Evolutionary conservation across 139 green algal genomes (phyloP).

Genomic region (Zygnema circumcarinatum): DNA sequence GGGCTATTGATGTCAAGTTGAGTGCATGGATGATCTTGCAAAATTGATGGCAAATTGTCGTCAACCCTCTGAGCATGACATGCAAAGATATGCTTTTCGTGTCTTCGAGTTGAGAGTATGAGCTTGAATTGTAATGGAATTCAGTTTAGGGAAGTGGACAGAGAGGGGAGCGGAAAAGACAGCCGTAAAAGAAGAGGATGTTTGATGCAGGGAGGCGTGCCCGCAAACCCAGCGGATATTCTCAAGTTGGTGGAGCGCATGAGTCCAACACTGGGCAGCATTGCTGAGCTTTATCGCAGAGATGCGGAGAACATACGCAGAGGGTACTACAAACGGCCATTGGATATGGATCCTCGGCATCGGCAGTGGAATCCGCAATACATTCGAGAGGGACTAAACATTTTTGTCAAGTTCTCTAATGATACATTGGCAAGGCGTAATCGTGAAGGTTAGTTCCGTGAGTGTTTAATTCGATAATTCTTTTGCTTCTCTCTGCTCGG

Average conservation of each 20-base stretch:
- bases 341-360: constrained; percentile 80
- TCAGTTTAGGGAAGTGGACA: too few relatives aligned
- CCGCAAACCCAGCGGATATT: neutral
- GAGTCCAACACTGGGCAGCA: neutral
- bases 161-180: too few relatives aligned
- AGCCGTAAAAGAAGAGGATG: too few relatives aligned
- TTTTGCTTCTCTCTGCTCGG: too few relatives aligned
- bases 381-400: constrained; percentile 55
- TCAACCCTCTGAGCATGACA: too few relatives aligned
- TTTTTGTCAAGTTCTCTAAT: constrained; percentile 69
- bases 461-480: constrained; percentile 54
- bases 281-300: constrained; percentile 20
- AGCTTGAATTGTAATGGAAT: too few relatives aligned
- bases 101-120: too few relatives aligned
- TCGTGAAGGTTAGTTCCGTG: constrained; percentile 18
- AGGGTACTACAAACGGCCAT: constrained; percentile 75
- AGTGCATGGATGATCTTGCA: too few relatives aligned
- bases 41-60: too few relatives aligned
- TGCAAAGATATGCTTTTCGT: too few relatives aligned
- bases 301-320: constrained; percentile 14
- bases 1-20: too few relatives aligned
- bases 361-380: constrained; percentile 83
- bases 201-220: neutral
- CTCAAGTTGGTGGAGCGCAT: neutral
- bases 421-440: constrained; percentile 68